These are phyloP conservation scores for Debaryomyces robertsiae DNA, from an alignment of 1,139 yeast genomes.

Conservation along the genomic window DNA sequence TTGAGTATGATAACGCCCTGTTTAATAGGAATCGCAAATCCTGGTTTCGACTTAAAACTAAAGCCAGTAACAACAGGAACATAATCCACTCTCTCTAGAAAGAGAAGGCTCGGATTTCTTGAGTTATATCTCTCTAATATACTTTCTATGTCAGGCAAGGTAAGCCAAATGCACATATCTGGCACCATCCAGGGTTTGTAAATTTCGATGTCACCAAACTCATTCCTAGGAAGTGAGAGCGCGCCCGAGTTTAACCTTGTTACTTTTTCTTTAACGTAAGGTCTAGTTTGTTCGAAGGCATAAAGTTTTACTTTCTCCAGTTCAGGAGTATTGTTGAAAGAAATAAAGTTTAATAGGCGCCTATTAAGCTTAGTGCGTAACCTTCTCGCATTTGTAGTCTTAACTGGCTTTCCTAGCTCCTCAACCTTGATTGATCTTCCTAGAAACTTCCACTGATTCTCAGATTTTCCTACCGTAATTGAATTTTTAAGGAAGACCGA, in stretches of 20 bases:
- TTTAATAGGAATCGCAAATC: conserved; percentile 34
- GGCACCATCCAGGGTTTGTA: conserved; percentile 38
- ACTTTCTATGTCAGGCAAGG: conserved; percentile 27
- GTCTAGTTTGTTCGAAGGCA: conserved; percentile 36
- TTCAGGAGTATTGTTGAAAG: conserved; percentile 22
- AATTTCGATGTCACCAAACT: conserved; percentile 40
- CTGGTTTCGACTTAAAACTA: conserved; percentile 26
- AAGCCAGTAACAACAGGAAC: conserved; percentile 43
- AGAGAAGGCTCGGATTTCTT: conserved; percentile 10
- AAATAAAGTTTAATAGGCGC: conserved; percentile 24
- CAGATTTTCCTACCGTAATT: conserved; percentile 36
- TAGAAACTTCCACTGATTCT: conserved; percentile 41
- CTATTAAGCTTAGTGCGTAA: conserved; percentile 30
- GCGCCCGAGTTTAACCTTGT: conserved; percentile 12
- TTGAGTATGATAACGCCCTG: conserved; percentile 33
- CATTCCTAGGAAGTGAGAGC: conserved; percentile 29
- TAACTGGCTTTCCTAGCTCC: conserved; percentile 24
- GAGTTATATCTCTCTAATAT: conserved; percentile 21
- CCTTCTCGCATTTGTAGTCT: conserved; percentile 21
- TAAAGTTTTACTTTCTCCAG: conserved; percentile 27
- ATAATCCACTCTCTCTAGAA: conserved; percentile 19
- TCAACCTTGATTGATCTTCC: conserved; percentile 35
- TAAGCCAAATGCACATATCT: conserved; percentile 33
- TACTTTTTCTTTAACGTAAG: conserved; percentile 24
- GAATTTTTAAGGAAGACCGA: conserved; percentile 29